Base-by-base conservation (phyloP, 768 basidiomycete species). In the Fomitopsis pulvina region DNA sequence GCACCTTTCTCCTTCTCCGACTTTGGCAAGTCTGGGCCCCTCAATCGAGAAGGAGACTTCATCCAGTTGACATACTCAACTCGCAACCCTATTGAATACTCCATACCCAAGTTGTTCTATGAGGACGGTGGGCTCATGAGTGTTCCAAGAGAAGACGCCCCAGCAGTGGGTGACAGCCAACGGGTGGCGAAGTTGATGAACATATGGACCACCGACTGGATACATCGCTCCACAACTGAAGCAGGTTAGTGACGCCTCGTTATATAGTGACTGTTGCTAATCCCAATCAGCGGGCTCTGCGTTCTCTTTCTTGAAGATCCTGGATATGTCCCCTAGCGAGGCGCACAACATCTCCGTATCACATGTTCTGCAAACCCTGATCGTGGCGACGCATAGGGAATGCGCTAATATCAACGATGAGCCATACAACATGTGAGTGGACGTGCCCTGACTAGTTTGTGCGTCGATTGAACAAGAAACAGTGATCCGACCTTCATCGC, bases 1-100 rank as follows among this genome's bases (percentile, higher is more conserved):
- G 87, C 94, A 0, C 94, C 96, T 0, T 91, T 90, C 65, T 87
- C 94, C 1, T 96, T 98, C 64, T 81, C 85, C 41, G 71, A 75
- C 20, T 95, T 87, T 63, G 89, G 86, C 38, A 80, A 78, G 45
- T 84, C 92, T 3, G 88, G 87, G 7, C 84, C 85, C 14, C 68
- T 94, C n/a, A 75, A 78, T 45, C 82, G 95, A 29, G 91, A 98
- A 70, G 85, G 87, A n/a, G 90, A 95, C 61, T 79, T 84, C 48
- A 71, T 95, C 44, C 74, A 81, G 41, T 71, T 87, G 11, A 83
- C 91, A 6, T 95, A 97, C 62, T 93, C 92, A 9, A 85, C 92
- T 4, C 76, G 79, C 47, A 97, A 88, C 63, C 88, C 89, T 2
- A 95, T 99, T 55, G 81, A 88, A 59, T 81, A 83, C 50, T 63